Conservation (phyloP, 768 basidiomycete species). For the Tylopilus felleus region DNA sequence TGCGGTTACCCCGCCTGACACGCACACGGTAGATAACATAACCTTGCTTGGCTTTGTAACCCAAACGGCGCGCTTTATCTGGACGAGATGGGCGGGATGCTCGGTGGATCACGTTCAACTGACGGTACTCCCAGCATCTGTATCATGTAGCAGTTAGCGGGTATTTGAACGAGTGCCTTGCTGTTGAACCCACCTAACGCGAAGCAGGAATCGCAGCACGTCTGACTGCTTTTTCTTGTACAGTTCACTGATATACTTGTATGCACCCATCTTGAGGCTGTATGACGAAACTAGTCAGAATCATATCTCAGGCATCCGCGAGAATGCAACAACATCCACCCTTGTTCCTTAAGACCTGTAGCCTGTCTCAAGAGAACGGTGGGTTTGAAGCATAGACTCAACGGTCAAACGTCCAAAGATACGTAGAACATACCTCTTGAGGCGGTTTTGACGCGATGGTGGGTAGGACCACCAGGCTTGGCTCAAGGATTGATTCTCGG, state of each 20-base stretch:
- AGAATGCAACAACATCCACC: conserved; percentile 23
- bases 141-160: conserved; percentile 5
- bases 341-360: conserved; percentile 7
- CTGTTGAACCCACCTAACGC: conserved; percentile 69
- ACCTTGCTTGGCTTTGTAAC: conserved; percentile 99
- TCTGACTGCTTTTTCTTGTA: conserved; percentile 99
- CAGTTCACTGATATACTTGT: conserved; percentile 95
- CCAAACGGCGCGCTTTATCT: conserved; percentile 97
- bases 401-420: background rate
- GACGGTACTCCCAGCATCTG: conserved; percentile 98
- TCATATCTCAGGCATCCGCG: conserved; percentile 11
- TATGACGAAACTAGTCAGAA: conserved; percentile 20
- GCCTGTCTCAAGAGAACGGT: conserved; percentile 4
- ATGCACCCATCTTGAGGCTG: conserved; percentile 78
- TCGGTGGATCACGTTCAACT: conserved; percentile 96
- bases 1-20: conserved; percentile 97
- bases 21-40: conserved; percentile 97
- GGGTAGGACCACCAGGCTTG: conserved; percentile 1
- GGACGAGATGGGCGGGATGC: conserved; percentile 97
- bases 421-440: conserved; percentile 29
- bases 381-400: background rate
- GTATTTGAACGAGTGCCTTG: background rate
- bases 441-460: conserved; percentile 19
- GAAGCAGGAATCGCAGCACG: conserved; percentile 95
- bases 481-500: conserved; percentile 10